These are phyloP conservation scores for Discostella pseudostelligera DNA, from an alignment of 108 stramenopile species.

Conservation along the genomic window DNA sequence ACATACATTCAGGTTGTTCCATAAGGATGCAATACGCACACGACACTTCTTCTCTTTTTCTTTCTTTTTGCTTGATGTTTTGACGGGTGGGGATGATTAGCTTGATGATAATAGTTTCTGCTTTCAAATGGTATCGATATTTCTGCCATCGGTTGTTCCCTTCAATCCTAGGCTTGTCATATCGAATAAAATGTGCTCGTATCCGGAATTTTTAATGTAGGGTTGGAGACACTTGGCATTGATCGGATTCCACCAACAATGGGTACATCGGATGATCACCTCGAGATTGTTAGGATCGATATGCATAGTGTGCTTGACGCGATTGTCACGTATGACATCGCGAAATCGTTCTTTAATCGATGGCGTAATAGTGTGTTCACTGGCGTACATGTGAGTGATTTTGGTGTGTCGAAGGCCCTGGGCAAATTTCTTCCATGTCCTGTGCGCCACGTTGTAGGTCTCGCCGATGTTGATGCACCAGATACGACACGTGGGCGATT, in stretches of 20 bases:
- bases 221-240: constrained; percentile 83
- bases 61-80: not conserved
- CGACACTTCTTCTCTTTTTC: not conserved
- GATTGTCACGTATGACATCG: constrained; percentile 81
- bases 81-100: no score
- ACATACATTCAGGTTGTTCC: no score
- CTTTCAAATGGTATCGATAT: constrained; percentile 43
- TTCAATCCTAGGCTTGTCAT: constrained; percentile 68
- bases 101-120: not conserved
- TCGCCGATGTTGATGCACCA: constrained; percentile 96
- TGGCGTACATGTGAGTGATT: constrained; percentile 93
- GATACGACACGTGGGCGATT: constrained; percentile 75
- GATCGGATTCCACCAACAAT: constrained; percentile 97
- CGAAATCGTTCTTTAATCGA: constrained; percentile 83
- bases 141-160: constrained; percentile 48
- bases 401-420: constrained; percentile 79
- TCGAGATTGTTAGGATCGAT: constrained; percentile 84
- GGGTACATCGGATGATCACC: constrained; percentile 86
- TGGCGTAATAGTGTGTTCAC: constrained; percentile 87
- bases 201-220: constrained; percentile 73
- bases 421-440: constrained; percentile 85
- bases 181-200: constrained; percentile 75
- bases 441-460: constrained; percentile 78
- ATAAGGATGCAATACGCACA: no score
- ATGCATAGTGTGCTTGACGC: constrained; percentile 87